These are phyloP conservation scores for Lophium mytilinum DNA, from an alignment of 495 filamentous ascomycete species.

Conservation along the genomic window DNA sequence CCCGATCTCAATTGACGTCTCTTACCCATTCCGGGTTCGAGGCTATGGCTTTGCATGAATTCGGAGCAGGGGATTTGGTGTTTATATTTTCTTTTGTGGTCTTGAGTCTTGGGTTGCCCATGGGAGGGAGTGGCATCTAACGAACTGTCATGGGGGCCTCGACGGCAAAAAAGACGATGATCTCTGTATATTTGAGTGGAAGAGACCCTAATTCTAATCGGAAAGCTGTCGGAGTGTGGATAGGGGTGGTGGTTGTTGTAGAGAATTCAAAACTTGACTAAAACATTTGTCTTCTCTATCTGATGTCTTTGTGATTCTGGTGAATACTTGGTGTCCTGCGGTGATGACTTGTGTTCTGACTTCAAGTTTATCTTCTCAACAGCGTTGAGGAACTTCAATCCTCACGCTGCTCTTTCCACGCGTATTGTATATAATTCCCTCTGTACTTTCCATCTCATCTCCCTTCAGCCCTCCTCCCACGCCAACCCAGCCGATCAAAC, in stretches of 20 bases:
- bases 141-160: not conserved
- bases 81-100: not conserved
- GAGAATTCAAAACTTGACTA: not conserved
- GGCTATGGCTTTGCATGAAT: slow-evolving; percentile 4
- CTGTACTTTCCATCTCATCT: no score
- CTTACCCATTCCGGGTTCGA: not conserved
- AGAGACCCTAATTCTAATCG: not conserved
- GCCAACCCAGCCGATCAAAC: no score
- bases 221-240: not conserved
- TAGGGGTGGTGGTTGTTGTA: not conserved
- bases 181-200: not conserved
- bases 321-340: no score
- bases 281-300: slow-evolving; percentile 22
- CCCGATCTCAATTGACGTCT: not conserved
- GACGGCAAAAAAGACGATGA: no score
- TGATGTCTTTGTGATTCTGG: no score
- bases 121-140: not conserved
- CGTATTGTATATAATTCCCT: no score
- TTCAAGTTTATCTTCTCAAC: no score
- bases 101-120: not conserved
- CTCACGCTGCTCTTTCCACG: no score
- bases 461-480: no score
- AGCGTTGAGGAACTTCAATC: no score
- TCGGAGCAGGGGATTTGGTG: not conserved
- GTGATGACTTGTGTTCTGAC: no score